Base-by-base conservation (phyloP, 495 filamentous ascomycete species). In the Penicillium mononematosum region DNA sequence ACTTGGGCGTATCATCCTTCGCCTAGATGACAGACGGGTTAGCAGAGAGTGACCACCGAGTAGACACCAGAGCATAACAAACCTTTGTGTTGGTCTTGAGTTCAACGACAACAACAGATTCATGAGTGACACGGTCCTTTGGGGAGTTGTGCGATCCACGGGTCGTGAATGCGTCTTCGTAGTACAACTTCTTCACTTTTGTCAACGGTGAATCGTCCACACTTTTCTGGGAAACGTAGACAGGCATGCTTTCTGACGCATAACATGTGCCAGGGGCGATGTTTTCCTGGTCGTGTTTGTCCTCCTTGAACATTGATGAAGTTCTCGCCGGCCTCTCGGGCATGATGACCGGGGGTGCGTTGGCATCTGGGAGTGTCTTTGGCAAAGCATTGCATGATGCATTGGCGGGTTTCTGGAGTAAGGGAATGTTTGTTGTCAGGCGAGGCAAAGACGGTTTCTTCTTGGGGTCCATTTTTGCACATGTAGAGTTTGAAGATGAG, bases 31-130 rank as follows among this genome's bases (percentile, higher is more conserved):
- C 20, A 8, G 2, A 10, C 20, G 9, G 4, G 20, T 63, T 29
- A 53, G 55, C 29, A 58, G n/a, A 20, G 43, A 46, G 22, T n/a
- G 4, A 36, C 45, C 12, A 48, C 14, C 12, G 57, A 52, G 19
- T 20, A 5, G 19, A 48, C 27, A 46, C 8, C 41, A 14, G 25
- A 6, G 32, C 8, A 25, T 10, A 3, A 74, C 86, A 62, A 77
- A 92, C 91, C 67, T 86, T 88, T 36, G 85, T 83, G 67, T 94
- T 96, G n/a, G 90, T 90, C 64, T 84, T 86, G 31, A 98, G 70
- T 67, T 96, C 91, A 36, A 86, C 89, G 53, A 89, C 79, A 52
- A 96, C 81, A 50, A 88, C 77, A 17, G 89, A 85, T 58, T 92
- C 83, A 57, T 81, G 83, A 16, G 71, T 69, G 20, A 90, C 72